Evolutionary conservation across 345 rosid genomes (phyloP).

Genomic region (Melaleuca quinquenervia): DNA sequence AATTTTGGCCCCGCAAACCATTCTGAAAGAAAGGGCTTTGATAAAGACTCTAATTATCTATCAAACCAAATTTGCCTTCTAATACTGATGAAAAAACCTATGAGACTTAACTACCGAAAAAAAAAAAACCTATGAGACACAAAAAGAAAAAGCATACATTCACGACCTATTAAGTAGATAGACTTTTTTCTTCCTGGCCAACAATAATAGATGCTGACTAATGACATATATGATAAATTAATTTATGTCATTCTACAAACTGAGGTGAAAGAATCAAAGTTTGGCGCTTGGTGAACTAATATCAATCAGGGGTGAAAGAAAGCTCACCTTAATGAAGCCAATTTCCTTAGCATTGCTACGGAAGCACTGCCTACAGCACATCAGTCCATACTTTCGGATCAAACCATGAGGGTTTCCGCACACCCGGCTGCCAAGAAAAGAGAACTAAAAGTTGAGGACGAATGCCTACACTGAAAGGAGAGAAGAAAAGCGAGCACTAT

Average conservation of each 20-base stretch:
- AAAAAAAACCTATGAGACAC: not conserved
- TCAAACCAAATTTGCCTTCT: not conserved
- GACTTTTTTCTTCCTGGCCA: not conserved
- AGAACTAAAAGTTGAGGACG: not conserved
- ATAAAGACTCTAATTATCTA: not conserved
- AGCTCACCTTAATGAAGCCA: slow-evolving; percentile 52
- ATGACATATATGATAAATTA: not conserved
- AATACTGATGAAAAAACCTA: not conserved
- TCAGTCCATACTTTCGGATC: slow-evolving; percentile 32
- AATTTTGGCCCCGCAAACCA: not conserved
- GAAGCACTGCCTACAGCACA: slow-evolving; percentile 38
- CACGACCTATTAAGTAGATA: not conserved
- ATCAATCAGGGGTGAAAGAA: not conserved
- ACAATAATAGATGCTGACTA: not conserved
- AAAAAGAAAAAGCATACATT: not conserved
- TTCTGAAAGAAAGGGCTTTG: not conserved
- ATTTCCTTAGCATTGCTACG: slow-evolving; percentile 32
- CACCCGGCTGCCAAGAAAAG: slow-evolving; percentile 14
- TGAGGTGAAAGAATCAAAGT: not conserved
- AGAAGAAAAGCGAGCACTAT: not conserved
- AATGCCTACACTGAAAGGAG: not conserved
- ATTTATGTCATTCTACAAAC: not conserved
- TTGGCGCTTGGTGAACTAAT: not conserved
- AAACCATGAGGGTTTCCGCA: slow-evolving; percentile 31
- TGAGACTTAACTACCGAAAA: too few species aligned